Evolutionary conservation across 768 basidiomycete species (phyloP), one percentile per base, ranked within the genome.

Genomic region (Pleurotus tuoliensis): DNA sequence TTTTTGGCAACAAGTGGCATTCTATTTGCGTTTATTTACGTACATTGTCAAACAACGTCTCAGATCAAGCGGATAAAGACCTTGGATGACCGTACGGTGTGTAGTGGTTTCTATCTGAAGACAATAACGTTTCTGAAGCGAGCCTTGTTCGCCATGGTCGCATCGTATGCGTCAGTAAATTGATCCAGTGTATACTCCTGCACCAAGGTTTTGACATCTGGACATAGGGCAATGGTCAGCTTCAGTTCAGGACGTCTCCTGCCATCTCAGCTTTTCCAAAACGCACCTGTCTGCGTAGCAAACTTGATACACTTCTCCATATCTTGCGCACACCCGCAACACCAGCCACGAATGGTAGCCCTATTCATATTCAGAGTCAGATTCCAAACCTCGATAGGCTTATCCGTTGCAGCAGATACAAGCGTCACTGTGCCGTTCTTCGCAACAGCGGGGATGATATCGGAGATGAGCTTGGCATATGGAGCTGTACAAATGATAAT

Each of bases 221-320:
- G n/a, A 4, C 15, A 13, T 3, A 20, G 47, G 5, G 2, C 18
- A 24, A 24, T 44, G 4, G 20, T 44, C 20, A 44, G 20, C 20
- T 20, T 20, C 20, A n/a, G n/a, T n/a, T n/a, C n/a, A n/a, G n/a
- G n/a, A n/a, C n/a, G n/a, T n/a, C n/a, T n/a, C 20, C 20, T 20
- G 20, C 20, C 20, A 20, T 20, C 20, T 20, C 20, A 20, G 20
- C 20, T 20, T 20, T 20, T 20, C 20, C 20, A 20, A 20, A 20
- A 20, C 20, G 20, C 20, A 20, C 55, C 48, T 46, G 56, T 44
- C 18, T 40, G 40, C 25, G 37, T 27, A 37, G 56, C 45, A 24
- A 49, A 57, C 15, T 52, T 57, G 16, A 57, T 49, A 16, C 56
- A 57, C n/a, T 57, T 22, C 18, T 57, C 56, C 56, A 57, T 57